Evolutionary conservation across 495 filamentous ascomycete genomes (phyloP), one percentile per base, ranked within the genome.

Genomic region (Mytilinidion resinicola): DNA sequence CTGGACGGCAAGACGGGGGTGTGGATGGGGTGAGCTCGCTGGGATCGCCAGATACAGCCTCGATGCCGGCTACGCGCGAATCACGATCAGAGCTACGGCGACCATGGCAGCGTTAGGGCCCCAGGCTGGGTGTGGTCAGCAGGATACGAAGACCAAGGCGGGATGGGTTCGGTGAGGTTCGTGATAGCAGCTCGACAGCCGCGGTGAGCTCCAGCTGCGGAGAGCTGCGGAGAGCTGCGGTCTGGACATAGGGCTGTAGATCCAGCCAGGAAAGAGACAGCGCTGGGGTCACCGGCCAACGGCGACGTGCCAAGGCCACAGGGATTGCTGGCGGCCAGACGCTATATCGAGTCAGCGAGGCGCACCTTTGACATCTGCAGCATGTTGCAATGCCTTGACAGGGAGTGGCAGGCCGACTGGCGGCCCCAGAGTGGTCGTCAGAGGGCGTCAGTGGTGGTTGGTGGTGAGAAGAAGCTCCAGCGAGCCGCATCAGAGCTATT

Each of bases 221-320:
- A 48, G 44, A 15, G 15, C 15, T 46, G 44, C n/a, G n/a, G n/a
- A 30, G 25, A 30, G 25, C 46, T 49, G 46, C 46, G 46, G 46
- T 33, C 46, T 30, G 21, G 17, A 49, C 46, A 49, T 49, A 49
- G 46, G 46, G 46, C 46, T 49, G 46, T 25, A 49, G 46, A 49
- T 49, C 46, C 19, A 49, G 12, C 5, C 25, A 30, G 25, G 6
- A 30, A 3, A 2, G 25, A 30, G 25, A 30, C 25, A 30, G 25
- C 25, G 6, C 25, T 30, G 25, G 25, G 25, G 25, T 30, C 6
- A 30, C 6, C 6, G 6, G 25, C 25, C 25, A 30, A 30, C 25
- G 25, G 25, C 25, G 25, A 30, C 3, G 3, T 30, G 25, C 25
- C 46, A 49, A 49, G 15, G 46, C 46, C 46, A 49, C 46, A 49